Conservation (phyloP, 257 asterid species). For the Fraxinus americana region DNA sequence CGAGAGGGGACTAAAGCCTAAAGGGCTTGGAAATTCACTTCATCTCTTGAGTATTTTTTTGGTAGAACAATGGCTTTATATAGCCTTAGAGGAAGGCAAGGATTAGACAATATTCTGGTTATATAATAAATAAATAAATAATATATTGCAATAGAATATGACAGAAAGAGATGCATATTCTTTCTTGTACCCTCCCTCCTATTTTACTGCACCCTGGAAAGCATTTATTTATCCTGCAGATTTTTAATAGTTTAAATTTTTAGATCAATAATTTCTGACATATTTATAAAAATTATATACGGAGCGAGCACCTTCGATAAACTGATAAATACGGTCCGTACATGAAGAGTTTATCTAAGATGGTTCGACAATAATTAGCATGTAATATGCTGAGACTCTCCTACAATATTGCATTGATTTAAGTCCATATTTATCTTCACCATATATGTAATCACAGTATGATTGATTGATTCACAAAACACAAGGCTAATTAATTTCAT, state of each 20-base stretch:
- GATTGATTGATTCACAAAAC: background rate
- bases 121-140: slow-evolving; percentile 4
- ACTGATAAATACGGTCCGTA: background rate
- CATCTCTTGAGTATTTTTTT: slow-evolving; percentile 8
- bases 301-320: too few relatives aligned
- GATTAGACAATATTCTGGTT: slow-evolving; percentile 18
- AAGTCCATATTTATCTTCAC: background rate
- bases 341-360: too few relatives aligned
- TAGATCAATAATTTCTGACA: too few relatives aligned
- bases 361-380: too few relatives aligned
- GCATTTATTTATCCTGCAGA: background rate
- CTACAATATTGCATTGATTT: too few relatives aligned
- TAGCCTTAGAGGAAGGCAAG: slow-evolving; percentile 38
- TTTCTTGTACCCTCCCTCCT: slow-evolving; percentile 24
- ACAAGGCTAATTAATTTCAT: background rate
- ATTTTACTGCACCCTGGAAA: slow-evolving; percentile 21
- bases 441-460: background rate
- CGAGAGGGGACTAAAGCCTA: background rate
- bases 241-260: too few relatives aligned
- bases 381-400: too few relatives aligned
- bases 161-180: slow-evolving; percentile 27
- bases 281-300: too few relatives aligned
- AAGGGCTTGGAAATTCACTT: slow-evolving; percentile 46
- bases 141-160: slow-evolving; percentile 5
- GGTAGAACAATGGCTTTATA: slow-evolving; percentile 38